Percentiles rank a stretch among this genome's conserved stretches.
phyloP scores from a whole-genome alignment of 2,329 filamentous ascomycete species.

The Claviceps digitariae region DNA sequence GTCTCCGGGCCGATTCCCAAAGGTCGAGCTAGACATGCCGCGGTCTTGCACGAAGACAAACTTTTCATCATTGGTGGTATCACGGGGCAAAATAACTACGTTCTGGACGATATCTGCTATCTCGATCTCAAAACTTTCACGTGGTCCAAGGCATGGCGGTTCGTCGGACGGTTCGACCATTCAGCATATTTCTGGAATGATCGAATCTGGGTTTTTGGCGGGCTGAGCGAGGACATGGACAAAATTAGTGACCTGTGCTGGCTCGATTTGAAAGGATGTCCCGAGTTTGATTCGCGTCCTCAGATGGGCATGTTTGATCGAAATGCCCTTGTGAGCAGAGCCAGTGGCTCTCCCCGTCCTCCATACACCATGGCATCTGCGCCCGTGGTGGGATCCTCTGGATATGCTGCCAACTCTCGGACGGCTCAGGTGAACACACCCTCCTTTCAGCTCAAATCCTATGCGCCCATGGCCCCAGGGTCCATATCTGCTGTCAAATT shows the following conservation, averaged over 20 bases:
- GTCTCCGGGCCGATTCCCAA: conserved; percentile 75
- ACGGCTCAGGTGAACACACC: conserved; percentile 54
- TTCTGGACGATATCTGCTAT: conserved; percentile 92
- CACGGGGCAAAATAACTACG: conserved; percentile 80
- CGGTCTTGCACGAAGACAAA: conserved; percentile 91
- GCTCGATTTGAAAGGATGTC: conserved; percentile 84
- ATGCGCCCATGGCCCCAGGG: conserved; percentile 76
- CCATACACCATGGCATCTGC: conserved; percentile 36
- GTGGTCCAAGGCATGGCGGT: conserved; percentile 93
- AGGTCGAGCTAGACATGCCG: conserved; percentile 83
- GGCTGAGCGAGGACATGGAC: conserved; percentile 91
- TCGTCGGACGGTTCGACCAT: conserved; percentile 90
- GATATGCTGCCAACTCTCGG: conserved; percentile 55
- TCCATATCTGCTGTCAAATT: conserved; percentile 86
- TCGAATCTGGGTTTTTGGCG: conserved; percentile 91
- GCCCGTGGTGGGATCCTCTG: conserved; percentile 42
- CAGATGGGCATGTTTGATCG: conserved; percentile 40
- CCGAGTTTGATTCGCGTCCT: conserved; percentile 64
- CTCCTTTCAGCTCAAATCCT: conserved; percentile 53
- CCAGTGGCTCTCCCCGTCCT: conserved; percentile 37
- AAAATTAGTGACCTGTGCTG: conserved; percentile 94
- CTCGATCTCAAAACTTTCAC: conserved; percentile 94
- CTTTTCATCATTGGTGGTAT: conserved; percentile 94
- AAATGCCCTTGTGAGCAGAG: conserved; percentile 24
- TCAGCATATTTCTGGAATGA: conserved; percentile 87